These are phyloP conservation scores for Talaromyces sp. DNA, from an alignment of 2,329 filamentous ascomycete species.

Conservation along the genomic window DNA sequence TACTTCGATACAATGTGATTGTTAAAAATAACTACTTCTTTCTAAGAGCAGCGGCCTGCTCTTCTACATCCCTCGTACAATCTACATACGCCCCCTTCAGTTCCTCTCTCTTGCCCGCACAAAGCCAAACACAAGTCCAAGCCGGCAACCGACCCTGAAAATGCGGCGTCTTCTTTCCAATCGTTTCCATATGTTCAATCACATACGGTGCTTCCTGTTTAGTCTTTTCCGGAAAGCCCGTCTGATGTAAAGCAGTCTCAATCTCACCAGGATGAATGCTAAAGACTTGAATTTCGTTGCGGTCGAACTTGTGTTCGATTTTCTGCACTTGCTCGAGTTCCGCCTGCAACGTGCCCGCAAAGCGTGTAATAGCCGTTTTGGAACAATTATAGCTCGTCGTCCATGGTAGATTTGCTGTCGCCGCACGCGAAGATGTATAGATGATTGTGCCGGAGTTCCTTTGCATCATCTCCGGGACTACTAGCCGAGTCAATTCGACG, in stretches of 20 bases:
- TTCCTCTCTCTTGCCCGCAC: not conserved
- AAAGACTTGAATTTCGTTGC: not conserved
- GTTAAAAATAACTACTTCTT: not conserved
- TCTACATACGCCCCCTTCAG: not conserved
- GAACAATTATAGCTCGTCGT: not conserved
- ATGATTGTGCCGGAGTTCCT: not conserved
- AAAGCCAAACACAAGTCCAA: constrained; percentile 11
- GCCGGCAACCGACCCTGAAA: not conserved
- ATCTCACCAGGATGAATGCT: not conserved
- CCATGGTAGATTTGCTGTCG: not conserved
- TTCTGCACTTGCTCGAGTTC: not conserved
- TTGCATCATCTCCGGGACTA: not conserved
- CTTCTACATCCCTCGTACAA: not conserved
- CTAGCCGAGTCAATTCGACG: not conserved
- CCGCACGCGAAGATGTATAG: not conserved
- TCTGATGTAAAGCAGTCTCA: not conserved
- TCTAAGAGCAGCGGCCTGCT: not conserved
- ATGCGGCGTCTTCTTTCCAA: not conserved
- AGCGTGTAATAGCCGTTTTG: not conserved
- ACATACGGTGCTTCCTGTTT: not conserved
- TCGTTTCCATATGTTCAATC: not conserved
- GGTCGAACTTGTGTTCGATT: not conserved
- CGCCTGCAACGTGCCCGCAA: not conserved
- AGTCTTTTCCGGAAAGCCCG: not conserved
- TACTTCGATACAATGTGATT: too few species aligned